These are phyloP conservation scores for Fragilariopsis cylindrus DNA, from an alignment of 108 stramenopile genomes.

Conservation along the genomic window DNA sequence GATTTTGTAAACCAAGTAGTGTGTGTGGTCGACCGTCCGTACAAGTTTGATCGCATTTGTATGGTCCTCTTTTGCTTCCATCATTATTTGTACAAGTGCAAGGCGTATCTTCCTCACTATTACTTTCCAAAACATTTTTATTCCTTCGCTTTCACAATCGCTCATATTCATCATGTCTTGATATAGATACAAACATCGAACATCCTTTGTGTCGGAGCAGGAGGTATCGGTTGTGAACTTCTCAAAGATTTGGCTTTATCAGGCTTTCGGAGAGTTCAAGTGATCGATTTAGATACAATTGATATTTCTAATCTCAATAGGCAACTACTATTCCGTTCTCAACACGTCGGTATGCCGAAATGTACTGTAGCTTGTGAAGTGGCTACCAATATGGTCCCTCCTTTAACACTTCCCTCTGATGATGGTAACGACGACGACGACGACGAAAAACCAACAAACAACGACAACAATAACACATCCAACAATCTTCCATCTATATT, in stretches of 20 bases:
- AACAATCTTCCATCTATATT: slow-evolving; percentile 35
- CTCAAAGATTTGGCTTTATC: slow-evolving; percentile 94
- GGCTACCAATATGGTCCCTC: slow-evolving; percentile 61
- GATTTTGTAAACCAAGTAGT: not conserved
- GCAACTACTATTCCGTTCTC: slow-evolving; percentile 89
- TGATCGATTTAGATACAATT: slow-evolving; percentile 98
- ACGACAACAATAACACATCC: not conserved
- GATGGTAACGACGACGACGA: not conserved
- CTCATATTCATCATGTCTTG: too few relatives aligned
- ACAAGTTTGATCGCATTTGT: not conserved
- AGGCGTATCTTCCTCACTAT: too few relatives aligned
- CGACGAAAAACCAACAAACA: not conserved
- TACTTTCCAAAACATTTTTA: not conserved
- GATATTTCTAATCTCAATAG: slow-evolving; percentile 99
- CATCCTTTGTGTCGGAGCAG: slow-evolving; percentile 43
- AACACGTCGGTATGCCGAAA: slow-evolving; percentile 85
- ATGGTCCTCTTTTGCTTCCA: not conserved
- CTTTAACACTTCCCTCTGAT: not conserved
- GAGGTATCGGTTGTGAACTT: slow-evolving; percentile 97
- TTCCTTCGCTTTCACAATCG: not conserved
- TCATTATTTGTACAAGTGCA: not conserved
- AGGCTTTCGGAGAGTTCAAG: slow-evolving; percentile 89
- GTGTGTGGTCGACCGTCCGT: not conserved
- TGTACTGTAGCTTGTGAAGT: slow-evolving; percentile 81
- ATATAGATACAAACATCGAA: slow-evolving; percentile 22